Evolutionary conservation across 2,329 filamentous ascomycete genomes (phyloP).

Genomic region (Alternaria longipes): DNA sequence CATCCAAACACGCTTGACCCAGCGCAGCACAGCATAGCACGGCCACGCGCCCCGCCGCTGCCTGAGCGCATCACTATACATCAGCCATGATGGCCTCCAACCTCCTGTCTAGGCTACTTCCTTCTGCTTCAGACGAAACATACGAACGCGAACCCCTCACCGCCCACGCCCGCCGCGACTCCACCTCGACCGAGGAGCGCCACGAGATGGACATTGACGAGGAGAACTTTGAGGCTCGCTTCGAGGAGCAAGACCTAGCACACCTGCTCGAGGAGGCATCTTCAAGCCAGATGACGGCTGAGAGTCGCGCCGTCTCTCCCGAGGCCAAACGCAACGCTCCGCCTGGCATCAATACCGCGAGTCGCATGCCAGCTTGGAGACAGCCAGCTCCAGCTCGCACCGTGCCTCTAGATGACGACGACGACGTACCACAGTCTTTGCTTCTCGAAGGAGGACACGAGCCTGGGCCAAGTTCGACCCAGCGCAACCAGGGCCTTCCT

Average conservation of each 20-base stretch:
- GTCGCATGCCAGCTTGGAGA: conserved; percentile 51
- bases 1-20: conserved; percentile 4
- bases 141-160: conserved; percentile 54
- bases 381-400: conserved; percentile 35
- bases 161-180: conserved; percentile 31
- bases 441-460: conserved; percentile 64
- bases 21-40: conserved; percentile 15
- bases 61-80: conserved; percentile 27
- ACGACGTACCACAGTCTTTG: conserved; percentile 67
- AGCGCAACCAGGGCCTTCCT: conserved; percentile 43
- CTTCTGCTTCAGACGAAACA: conserved; percentile 57
- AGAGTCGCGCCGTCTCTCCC: conserved; percentile 52
- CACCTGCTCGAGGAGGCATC: conserved; percentile 63
- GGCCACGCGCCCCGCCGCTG: conserved; percentile 41
- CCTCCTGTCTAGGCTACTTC: conserved; percentile 62
- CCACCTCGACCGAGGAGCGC: conserved; percentile 51
- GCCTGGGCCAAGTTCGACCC: conserved; percentile 35
- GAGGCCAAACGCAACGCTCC: conserved; percentile 42
- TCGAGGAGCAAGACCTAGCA: conserved; percentile 66
- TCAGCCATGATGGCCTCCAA: conserved; percentile 62
- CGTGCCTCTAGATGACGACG: conserved; percentile 58
- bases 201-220: conserved; percentile 61
- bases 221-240: conserved; percentile 60
- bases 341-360: conserved; percentile 37
- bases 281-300: conserved; percentile 58